Percentiles rank a stretch among this genome's conserved stretches.
phyloP scores from a whole-genome alignment of 345 rosid genomes.

The Cardiospermum halicacabum region DNA sequence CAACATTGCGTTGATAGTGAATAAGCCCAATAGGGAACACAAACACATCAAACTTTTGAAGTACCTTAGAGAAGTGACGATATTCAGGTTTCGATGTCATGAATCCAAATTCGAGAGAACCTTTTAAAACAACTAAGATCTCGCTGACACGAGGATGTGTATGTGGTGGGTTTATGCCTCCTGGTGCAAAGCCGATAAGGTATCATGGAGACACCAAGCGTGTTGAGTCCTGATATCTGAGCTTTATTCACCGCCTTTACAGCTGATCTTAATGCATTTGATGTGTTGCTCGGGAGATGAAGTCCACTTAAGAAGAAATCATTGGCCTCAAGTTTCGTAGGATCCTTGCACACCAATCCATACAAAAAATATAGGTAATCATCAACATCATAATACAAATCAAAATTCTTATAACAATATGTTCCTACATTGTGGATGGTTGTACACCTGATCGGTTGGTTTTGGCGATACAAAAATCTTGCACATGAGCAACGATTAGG shows the following conservation, averaged over 20 bases:
- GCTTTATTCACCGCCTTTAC: not conserved
- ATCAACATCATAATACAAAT: too few species aligned
- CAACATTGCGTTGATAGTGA: constrained; percentile 13
- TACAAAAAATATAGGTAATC: too few species aligned
- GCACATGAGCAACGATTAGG: too few species aligned
- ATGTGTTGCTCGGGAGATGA: not conserved
- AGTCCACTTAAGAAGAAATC: constrained; percentile 14
- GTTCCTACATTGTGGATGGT: too few species aligned
- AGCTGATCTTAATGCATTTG: not conserved
- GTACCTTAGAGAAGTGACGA: not conserved
- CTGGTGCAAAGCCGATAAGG: not conserved
- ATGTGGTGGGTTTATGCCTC: constrained; percentile 16
- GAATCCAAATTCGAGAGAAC: constrained; percentile 4
- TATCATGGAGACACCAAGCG: constrained; percentile 9
- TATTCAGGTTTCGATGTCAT: constrained; percentile 9
- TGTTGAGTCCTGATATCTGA: constrained; percentile 13
- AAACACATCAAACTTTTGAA: constrained; percentile 4
- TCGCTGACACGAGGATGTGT: constrained; percentile 11
- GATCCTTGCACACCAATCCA: constrained; percentile 5
- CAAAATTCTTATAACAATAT: too few species aligned
- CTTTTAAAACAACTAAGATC: constrained; percentile 2
- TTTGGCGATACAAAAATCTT: too few species aligned
- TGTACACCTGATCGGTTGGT: too few species aligned
- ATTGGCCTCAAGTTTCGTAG: not conserved
- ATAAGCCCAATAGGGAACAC: constrained; percentile 10